A percentile compares a stretch with the other conserved stretches of the same genome.
Evolutionary conservation across 2,329 filamentous ascomycete genomes (phyloP).

Genomic region (Botrytis sinoallii): DNA sequence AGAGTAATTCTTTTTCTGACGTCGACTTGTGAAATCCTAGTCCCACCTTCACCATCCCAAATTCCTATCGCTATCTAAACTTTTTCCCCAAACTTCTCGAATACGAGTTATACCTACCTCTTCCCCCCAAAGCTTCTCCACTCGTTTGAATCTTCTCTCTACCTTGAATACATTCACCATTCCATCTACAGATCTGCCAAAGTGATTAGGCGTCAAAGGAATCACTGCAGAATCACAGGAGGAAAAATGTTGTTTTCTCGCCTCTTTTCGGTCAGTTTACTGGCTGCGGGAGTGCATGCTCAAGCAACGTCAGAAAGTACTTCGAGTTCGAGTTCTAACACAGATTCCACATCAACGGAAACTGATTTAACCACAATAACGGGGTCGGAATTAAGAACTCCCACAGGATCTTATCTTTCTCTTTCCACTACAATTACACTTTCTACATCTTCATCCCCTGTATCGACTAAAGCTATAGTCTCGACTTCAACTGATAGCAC

Average conservation of each 20-base stretch:
- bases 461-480: slow-evolving; percentile 31
- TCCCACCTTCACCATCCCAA: slow-evolving; percentile 1
- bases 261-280: slow-evolving; percentile 35
- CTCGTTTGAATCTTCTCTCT: background rate
- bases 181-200: slow-evolving; percentile 10
- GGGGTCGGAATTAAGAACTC: slow-evolving; percentile 31
- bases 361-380: slow-evolving; percentile 22
- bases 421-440: slow-evolving; percentile 39
- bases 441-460: slow-evolving; percentile 29
- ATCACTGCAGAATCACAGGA: background rate
- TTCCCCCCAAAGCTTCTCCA: background rate
- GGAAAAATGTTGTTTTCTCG: slow-evolving; percentile 29
- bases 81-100: background rate
- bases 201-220: background rate
- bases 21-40: background rate
- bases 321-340: slow-evolving; percentile 12
- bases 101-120: background rate
- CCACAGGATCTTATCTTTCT: slow-evolving; percentile 42
- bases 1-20: background rate
- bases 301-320: slow-evolving; percentile 1
- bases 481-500: slow-evolving; percentile 31
- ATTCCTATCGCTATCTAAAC: background rate
- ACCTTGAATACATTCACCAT: background rate
- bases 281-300: slow-evolving; percentile 34
- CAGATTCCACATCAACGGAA: slow-evolving; percentile 22